Percentiles rank a stretch among this genome's conserved stretches.
These are phyloP conservation scores for Periconia sp. DNA, from an alignment of 2,329 filamentous ascomycete species.

Conservation along the genomic window DNA sequence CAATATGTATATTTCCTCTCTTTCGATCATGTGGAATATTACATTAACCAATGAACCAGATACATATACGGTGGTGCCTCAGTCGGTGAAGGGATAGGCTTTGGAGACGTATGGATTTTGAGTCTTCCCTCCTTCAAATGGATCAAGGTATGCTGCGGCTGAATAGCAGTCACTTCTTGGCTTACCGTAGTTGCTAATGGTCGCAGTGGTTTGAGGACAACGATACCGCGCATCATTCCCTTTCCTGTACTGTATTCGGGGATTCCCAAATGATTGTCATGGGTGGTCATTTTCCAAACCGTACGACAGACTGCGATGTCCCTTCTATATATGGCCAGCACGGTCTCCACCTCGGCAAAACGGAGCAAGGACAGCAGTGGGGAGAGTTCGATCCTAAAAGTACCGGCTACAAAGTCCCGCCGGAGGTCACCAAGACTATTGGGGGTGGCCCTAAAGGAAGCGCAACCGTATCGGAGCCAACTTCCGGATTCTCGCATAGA, in stretches of 20 bases:
- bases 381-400: slow-evolving; percentile 50
- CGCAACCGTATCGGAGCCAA: slow-evolving; percentile 55
- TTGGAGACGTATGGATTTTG: slow-evolving; percentile 63
- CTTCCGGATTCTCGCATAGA: slow-evolving; percentile 45
- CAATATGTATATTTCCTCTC: slow-evolving; percentile 62
- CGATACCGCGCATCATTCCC: slow-evolving; percentile 52
- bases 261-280: slow-evolving; percentile 62
- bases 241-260: slow-evolving; percentile 56
- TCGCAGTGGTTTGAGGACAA: slow-evolving; percentile 13
- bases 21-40: slow-evolving; percentile 21
- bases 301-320: slow-evolving; percentile 48
- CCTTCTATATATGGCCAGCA: slow-evolving; percentile 55
- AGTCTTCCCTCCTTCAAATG: slow-evolving; percentile 62
- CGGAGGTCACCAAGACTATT: slow-evolving; percentile 49
- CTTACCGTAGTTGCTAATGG: background rate
- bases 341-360: slow-evolving; percentile 52
- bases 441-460: slow-evolving; percentile 46
- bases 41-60: slow-evolving; percentile 15
- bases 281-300: slow-evolving; percentile 47
- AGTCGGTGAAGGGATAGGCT: slow-evolving; percentile 50
- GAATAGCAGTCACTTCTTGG: too few species aligned
- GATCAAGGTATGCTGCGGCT: slow-evolving; percentile 47
- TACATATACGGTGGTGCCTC: slow-evolving; percentile 61
- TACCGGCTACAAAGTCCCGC: slow-evolving; percentile 54
- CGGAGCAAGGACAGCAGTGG: slow-evolving; percentile 43